These are phyloP conservation scores for Cryptococcus jaspeensis DNA, from an alignment of 1,284 basidiomycete genomes.

Conservation along the genomic window DNA sequence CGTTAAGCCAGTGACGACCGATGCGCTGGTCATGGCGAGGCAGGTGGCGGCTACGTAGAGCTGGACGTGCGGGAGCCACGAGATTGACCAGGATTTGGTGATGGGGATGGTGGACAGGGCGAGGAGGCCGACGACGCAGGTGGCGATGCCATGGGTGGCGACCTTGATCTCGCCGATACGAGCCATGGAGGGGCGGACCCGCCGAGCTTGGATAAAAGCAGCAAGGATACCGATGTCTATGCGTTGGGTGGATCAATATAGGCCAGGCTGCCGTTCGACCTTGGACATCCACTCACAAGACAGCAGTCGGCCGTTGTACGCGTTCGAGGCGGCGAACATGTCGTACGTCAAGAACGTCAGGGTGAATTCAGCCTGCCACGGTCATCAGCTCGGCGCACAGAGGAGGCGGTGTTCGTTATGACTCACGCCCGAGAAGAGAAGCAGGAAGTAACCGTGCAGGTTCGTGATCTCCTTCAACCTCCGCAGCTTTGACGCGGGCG, in stretches of 20 bases:
- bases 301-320: slow-evolving; percentile 75
- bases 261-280: not conserved
- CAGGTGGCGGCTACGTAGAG: slow-evolving; percentile 73
- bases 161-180: slow-evolving; percentile 72
- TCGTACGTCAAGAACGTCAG: slow-evolving; percentile 75
- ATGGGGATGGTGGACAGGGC: slow-evolving; percentile 70
- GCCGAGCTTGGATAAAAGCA: slow-evolving; percentile 82
- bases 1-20: slow-evolving; percentile 84
- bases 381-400: not conserved
- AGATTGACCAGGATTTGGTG: slow-evolving; percentile 27
- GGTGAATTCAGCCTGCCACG: slow-evolving; percentile 73
- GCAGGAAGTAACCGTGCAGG: slow-evolving; percentile 77
- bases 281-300: slow-evolving; percentile 56
- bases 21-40: slow-evolving; percentile 85
- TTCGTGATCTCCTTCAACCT: slow-evolving; percentile 56
- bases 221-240: slow-evolving; percentile 74
- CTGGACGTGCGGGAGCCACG: slow-evolving; percentile 42
- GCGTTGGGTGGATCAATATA: not conserved
- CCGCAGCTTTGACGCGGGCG: slow-evolving; percentile 13
- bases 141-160: slow-evolving; percentile 70
- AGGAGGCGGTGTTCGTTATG: not conserved
- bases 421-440: slow-evolving; percentile 70
- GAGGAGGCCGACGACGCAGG: slow-evolving; percentile 67
- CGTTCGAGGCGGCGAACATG: slow-evolving; percentile 84
- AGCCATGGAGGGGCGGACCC: slow-evolving; percentile 64